phyloP scores from a whole-genome alignment of 2,329 filamentous ascomycete genomes.

The Bimuria novae-zelandiae region DNA sequence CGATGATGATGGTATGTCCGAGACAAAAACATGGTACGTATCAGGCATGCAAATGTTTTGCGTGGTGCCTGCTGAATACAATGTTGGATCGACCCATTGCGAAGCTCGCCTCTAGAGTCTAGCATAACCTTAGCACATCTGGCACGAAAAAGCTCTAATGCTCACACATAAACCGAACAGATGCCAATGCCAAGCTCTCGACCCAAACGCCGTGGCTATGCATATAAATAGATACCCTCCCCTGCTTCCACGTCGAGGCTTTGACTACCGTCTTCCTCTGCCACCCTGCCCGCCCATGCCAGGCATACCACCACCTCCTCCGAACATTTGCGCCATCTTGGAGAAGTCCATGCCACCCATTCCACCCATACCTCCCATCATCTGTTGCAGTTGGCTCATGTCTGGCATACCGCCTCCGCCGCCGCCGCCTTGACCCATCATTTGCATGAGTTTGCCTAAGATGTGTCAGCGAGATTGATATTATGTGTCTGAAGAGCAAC shows the following conservation, averaged over 20 bases:
- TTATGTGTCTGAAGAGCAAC: too few species aligned
- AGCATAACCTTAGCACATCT: too few species aligned
- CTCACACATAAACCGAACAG: too few species aligned
- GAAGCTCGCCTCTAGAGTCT: too few species aligned
- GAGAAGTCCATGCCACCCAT: constrained; percentile 17
- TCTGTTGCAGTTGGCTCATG: constrained; percentile 61
- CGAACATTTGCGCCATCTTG: constrained; percentile 49
- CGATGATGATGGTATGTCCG: too few species aligned
- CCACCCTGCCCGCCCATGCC: constrained; percentile 1
- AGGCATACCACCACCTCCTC: constrained; percentile 28
- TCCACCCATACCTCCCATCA: constrained; percentile 47
- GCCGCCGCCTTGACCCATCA: constrained; percentile 77
- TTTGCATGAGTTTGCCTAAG: too few species aligned
- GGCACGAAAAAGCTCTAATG: too few species aligned
- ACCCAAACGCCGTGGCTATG: constrained; percentile 37
- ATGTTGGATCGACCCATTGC: too few species aligned
- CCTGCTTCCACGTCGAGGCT: neutral
- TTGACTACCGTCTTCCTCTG: neutral
- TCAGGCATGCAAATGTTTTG: too few species aligned
- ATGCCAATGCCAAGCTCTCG: neutral
- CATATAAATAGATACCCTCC: constrained; percentile 18
- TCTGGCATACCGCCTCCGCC: constrained; percentile 65
- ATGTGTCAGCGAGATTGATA: too few species aligned
- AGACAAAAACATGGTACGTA: too few species aligned
- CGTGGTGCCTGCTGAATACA: too few species aligned